Percentiles rank a stretch among this genome's conserved stretches.
Conservation (phyloP, 495 filamentous ascomycete genomes). For the Jackrogersella multiformis region DNA sequence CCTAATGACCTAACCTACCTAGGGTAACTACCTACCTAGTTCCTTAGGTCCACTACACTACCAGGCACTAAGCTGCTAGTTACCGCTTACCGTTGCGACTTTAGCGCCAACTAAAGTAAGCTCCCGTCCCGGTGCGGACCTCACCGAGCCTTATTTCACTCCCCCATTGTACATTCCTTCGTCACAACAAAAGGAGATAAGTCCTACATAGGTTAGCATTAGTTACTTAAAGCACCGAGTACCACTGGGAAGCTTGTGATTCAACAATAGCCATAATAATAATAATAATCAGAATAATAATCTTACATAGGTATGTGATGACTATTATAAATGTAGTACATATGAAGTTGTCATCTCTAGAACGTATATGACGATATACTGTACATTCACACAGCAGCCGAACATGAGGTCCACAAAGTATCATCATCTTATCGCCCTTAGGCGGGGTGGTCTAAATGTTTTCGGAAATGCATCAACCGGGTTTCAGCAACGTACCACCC, state of each 20-base stretch:
- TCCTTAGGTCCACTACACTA: too few relatives aligned
- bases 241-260: not conserved
- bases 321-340: not conserved
- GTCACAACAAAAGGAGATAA: not conserved
- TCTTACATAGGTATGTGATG: conserved; percentile 1
- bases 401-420: conserved; percentile 16
- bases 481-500: conserved; percentile 3
- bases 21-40: too few relatives aligned
- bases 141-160: not conserved
- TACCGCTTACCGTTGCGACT: not conserved
- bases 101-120: not conserved
- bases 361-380: not conserved
- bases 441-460: not conserved
- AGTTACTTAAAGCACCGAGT: not conserved
- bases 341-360: not conserved
- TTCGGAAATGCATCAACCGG: not conserved
- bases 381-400: not conserved
- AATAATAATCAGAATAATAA: not conserved
- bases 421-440: not conserved
- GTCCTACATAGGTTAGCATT: conserved; percentile 1
- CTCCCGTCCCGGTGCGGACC: not conserved
- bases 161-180: not conserved
- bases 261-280: not conserved
- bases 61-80: too few relatives aligned
- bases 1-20: too few relatives aligned